Base-by-base conservation (phyloP, 345 rosid species). In the Eucalyptus grandis region DNA sequence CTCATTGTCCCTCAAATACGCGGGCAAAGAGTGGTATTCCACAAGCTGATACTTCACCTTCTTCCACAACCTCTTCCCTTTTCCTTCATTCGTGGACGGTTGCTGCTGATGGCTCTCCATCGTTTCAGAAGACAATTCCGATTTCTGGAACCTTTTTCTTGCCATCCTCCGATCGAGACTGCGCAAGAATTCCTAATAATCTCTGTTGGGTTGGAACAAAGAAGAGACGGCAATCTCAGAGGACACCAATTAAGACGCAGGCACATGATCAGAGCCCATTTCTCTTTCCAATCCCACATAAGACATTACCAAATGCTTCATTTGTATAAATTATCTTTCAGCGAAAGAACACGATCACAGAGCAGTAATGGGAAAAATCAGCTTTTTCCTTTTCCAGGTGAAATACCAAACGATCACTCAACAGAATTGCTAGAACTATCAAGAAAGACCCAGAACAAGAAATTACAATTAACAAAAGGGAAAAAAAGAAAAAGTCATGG, bases 11-110 rank as follows among this genome's bases (percentile, higher is more conserved):
- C 95, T 97, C 58, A 98, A 89, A 88, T 95, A 98, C 46, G 91
- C 97, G 14, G 99, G 99, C 90, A 98, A 94, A 54, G 96, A 89
- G 89, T 98, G 98, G 92, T 94, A 98, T 60, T 96, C 99, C 44
- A 98, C 99, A 46, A 97, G 94, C 93, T 98, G 99, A 89, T 94
- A 97, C 94, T 95, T 96, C 58, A 97, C 97, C 92, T 95, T 96
- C 91, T 95, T 95, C 99, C 99, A 98, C 86, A 95, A 89, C 81
- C 96, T 95, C 93, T 93, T 95, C 93, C 98, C 97, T 92, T 96
- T 98, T 81, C 95, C 96, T 47, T 89, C 95, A 88, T 91, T 93
- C 3, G 94, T 46, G 89, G 90, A 89, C 56, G 86, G 89, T 34
- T 87, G 81, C 87, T n/a, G 16, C 87, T 53, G 90, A 87, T 88